Evolutionary conservation across 768 basidiomycete genomes (phyloP).

Genomic region (Panaeolus papilionaceus): DNA sequence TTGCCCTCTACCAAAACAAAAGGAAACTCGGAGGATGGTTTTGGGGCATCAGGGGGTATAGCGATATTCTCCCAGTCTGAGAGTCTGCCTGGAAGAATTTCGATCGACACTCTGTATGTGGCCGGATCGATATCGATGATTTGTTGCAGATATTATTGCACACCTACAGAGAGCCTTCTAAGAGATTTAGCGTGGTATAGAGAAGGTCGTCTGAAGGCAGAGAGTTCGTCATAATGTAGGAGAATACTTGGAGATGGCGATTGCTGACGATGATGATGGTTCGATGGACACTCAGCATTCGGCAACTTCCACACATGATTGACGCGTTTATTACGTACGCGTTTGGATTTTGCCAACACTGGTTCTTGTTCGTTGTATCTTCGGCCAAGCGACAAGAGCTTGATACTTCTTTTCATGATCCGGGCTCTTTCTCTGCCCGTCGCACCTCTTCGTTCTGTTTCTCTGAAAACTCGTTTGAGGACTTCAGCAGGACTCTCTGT

Average conservation of each 20-base stretch:
- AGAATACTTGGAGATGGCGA: neutral
- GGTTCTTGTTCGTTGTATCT: neutral
- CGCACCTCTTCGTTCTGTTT: neutral
- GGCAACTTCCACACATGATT: neutral
- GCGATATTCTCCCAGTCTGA: conserved; percentile 47
- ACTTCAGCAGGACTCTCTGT: neutral
- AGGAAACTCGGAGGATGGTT: conserved; percentile 43
- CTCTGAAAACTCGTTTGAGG: neutral
- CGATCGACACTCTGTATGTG: conserved; percentile 51
- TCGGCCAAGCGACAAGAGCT: neutral
- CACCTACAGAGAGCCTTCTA: conserved; percentile 36
- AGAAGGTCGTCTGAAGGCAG: conserved; percentile 20
- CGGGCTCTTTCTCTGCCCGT: neutral
- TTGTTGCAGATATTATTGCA: conserved; percentile 12
- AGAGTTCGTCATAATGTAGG: conserved; percentile 13
- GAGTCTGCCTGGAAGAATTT: conserved; percentile 66
- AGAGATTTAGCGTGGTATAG: conserved; percentile 30
- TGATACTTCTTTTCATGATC: neutral
- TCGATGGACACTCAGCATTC: neutral
- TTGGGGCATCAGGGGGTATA: conserved; percentile 26
- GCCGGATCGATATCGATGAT: conserved; percentile 23
- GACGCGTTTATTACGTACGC: conserved; percentile 1
- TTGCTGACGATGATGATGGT: neutral
- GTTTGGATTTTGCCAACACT: conserved; percentile 17
- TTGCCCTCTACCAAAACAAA: conserved; percentile 64